Evolutionary conservation across 306 rosid genomes (phyloP), one percentile per base, ranked within the genome.

Genomic region (Acacia melanoxylon): DNA sequence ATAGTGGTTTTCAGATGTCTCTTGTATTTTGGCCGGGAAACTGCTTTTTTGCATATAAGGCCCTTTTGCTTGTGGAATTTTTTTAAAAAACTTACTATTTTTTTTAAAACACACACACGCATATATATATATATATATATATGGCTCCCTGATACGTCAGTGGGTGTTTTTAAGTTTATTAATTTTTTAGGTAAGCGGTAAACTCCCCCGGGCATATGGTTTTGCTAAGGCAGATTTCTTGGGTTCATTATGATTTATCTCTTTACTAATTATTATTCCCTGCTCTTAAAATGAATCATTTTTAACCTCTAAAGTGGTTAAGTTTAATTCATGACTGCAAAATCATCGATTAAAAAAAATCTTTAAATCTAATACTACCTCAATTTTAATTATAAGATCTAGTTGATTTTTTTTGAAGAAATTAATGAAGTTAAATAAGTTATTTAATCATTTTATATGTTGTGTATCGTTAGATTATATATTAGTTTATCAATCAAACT

Each of bases 1-100:
- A 62, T 0, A 19, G 59, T 62, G 83, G 89, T 82, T 84, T 91
- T 82, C 87, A 69, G 88, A 82, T 77, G 3, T 35, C 69, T n/a
- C 42, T 63, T 45, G 16, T 3, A 4, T 10, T 25, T 41, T 19
- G 19, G 54, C 58, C 86, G 71, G 80, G 2, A 86, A 45, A 80
- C 88, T 51, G 86, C 83, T 79, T 77, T 24, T 16, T 8, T 0
- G 4, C 10, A 2, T 40, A 0, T 1, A 8, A 25, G 15, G 10
- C 49, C 48, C 3, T 11, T 13, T 19, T 6, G 8, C 5, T 19
- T 37, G 16, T 10, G 20, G 10, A 63, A 1, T 27, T 20, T 56
- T n/a, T 40, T 35, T 35, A 5, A 35, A 35, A 5, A 35, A 35
- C 40, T 35, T 35, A 35, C 29, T 1, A 27, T 27, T 35, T 35